Conservation (phyloP, 371 early-diverging fungal genomes). For the Rhizopus delemar region DNA sequence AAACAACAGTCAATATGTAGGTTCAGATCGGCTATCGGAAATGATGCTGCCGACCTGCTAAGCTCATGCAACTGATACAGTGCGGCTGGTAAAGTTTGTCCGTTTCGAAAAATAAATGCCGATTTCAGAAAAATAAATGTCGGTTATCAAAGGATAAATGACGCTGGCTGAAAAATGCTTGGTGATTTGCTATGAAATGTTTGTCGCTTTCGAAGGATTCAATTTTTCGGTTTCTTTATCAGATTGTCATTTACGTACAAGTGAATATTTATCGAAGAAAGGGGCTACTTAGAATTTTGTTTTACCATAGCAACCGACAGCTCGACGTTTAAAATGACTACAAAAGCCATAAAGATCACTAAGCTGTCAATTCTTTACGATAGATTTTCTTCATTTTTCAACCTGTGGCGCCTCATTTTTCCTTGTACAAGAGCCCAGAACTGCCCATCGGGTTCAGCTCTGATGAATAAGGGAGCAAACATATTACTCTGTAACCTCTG, state of each 20-base stretch:
- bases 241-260: conserved; percentile 20
- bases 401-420: conserved; percentile 13
- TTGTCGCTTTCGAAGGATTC: too few species aligned
- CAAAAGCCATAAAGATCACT: conserved; percentile 11
- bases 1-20: too few species aligned
- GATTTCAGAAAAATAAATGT: too few species aligned
- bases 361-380: conserved; percentile 8
- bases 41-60: too few species aligned
- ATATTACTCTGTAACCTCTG: conserved; percentile 9
- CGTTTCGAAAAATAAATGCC: too few species aligned
- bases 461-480: conserved; percentile 10
- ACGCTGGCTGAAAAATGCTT: too few species aligned
- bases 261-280: conserved; percentile 13
- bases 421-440: conserved; percentile 6
- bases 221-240: conserved; percentile 13
- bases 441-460: conserved; percentile 17
- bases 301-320: conserved; percentile 4
- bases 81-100: not conserved
- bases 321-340: conserved; percentile 10
- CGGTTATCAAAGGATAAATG: too few species aligned
- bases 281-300: conserved; percentile 5
- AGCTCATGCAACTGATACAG: too few species aligned
- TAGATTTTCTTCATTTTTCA: conserved; percentile 10
- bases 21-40: too few species aligned
- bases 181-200: too few species aligned